These are phyloP conservation scores for Zasmidium citrigriseum DNA, from an alignment of 2,329 filamentous ascomycete species.

Conservation along the genomic window DNA sequence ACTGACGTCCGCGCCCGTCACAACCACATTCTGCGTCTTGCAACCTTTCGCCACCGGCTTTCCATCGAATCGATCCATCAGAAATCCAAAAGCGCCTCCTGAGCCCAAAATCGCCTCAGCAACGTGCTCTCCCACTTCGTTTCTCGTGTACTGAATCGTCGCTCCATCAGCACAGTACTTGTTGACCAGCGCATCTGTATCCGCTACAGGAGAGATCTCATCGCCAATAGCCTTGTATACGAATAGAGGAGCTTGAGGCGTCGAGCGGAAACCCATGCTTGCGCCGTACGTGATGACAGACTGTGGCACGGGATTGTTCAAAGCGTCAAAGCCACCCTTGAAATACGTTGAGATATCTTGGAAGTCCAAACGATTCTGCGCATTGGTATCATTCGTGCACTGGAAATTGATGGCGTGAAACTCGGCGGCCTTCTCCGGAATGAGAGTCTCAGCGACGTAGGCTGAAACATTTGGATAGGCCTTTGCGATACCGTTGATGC, in stretches of 20 bases:
- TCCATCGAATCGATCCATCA: conserved; percentile 4
- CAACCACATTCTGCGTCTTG: background rate
- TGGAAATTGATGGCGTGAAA: conserved; percentile 2
- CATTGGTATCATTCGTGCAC: conserved; percentile 20
- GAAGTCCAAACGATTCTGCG: conserved; percentile 30
- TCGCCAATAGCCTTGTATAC: conserved; percentile 52
- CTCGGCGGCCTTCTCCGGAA: background rate
- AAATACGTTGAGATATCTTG: conserved; percentile 45
- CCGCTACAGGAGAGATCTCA: conserved; percentile 42
- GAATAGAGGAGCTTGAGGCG: conserved; percentile 48
- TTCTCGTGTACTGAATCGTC: conserved; percentile 45
- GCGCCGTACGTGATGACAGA: conserved; percentile 26
- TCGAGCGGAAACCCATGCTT: conserved; percentile 39
- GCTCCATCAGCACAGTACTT: conserved; percentile 42
- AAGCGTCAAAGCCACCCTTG: conserved; percentile 30
- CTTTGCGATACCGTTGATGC: conserved; percentile 25
- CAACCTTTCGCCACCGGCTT: background rate
- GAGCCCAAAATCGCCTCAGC: conserved; percentile 51
- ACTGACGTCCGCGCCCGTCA: background rate
- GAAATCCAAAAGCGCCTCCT: background rate
- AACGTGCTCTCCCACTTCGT: conserved; percentile 43
- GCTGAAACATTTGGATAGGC: conserved; percentile 25
- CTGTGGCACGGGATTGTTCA: conserved; percentile 23
- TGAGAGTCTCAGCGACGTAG: conserved; percentile 2
- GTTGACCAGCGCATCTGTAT: conserved; percentile 45